phyloP scores from a whole-genome alignment of 805 yeast species.

The Starmerella roubikii region DNA sequence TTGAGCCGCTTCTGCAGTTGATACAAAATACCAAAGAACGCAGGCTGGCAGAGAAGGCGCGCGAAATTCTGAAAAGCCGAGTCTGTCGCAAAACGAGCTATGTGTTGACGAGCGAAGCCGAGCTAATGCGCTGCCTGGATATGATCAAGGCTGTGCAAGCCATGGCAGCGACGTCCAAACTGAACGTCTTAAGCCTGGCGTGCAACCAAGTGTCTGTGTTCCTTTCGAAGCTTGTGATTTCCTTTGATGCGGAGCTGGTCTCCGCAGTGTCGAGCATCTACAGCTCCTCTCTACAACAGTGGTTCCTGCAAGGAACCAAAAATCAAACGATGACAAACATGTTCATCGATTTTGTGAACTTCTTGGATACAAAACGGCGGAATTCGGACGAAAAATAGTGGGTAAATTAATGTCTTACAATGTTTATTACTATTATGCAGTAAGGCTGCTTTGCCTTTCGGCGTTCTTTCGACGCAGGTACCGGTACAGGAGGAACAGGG shows the following conservation, averaged over 20 bases:
- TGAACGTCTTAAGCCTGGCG: constrained; percentile 40
- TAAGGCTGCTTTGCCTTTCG: neutral
- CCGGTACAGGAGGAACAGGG: constrained; percentile 16
- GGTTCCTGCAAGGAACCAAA: constrained; percentile 38
- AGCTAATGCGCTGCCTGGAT: constrained; percentile 16
- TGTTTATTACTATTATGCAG: neutral
- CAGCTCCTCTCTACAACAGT: constrained; percentile 38
- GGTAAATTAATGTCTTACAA: neutral
- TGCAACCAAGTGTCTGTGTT: constrained; percentile 56
- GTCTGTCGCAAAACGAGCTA: constrained; percentile 18
- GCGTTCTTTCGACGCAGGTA: constrained; percentile 1
- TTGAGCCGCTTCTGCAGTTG: constrained; percentile 45
- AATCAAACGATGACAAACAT: constrained; percentile 40
- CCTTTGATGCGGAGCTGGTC: constrained; percentile 20
- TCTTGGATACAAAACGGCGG: constrained; percentile 40
- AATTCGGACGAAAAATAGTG: too few relatives aligned
- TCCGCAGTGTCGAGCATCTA: constrained; percentile 44
- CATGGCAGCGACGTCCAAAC: constrained; percentile 32
- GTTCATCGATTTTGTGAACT: constrained; percentile 69
- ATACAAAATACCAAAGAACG: constrained; percentile 58
- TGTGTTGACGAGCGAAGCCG: constrained; percentile 11
- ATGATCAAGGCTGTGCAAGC: constrained; percentile 26
- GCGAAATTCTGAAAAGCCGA: constrained; percentile 43
- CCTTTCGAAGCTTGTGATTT: constrained; percentile 42
- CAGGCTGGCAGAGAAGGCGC: constrained; percentile 58